A percentile compares a stretch with the other conserved stretches of the same genome.
These are phyloP conservation scores for Colletotrichum magnum DNA, from an alignment of 2,329 filamentous ascomycete genomes.

Conservation along the genomic window DNA sequence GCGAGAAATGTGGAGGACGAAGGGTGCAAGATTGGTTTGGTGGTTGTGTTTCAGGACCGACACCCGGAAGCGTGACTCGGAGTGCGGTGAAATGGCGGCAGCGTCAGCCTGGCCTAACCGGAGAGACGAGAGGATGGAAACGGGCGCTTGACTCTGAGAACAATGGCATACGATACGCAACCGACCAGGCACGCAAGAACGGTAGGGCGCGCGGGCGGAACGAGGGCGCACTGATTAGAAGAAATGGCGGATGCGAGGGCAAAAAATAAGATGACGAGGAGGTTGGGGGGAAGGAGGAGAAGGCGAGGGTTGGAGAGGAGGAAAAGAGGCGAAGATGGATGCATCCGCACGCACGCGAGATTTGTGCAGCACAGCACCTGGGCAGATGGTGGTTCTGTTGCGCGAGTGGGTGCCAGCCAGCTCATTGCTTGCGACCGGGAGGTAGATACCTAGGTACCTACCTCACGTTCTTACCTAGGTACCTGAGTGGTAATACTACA, in stretches of 20 bases:
- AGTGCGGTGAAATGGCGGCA: conserved; percentile 34
- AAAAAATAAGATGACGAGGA: conserved; percentile 8
- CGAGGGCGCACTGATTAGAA: conserved; percentile 21
- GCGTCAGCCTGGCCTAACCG: conserved; percentile 25
- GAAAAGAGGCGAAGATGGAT: conserved; percentile 27
- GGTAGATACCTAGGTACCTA: background rate
- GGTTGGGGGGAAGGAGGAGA: conserved; percentile 36
- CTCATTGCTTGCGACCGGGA: too few species aligned
- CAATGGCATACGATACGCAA: conserved; percentile 18
- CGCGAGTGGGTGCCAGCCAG: background rate
- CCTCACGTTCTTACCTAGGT: too few species aligned
- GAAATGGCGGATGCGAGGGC: background rate
- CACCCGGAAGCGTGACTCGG: conserved; percentile 40
- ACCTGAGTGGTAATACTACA: too few species aligned
- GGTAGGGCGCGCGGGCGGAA: conserved; percentile 17
- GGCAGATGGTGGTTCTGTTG: background rate
- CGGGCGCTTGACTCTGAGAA: conserved; percentile 12
- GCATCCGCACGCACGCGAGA: conserved; percentile 37
- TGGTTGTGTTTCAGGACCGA: conserved; percentile 40
- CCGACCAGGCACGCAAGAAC: conserved; percentile 28
- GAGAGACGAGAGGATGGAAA: conserved; percentile 25
- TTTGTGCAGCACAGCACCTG: conserved; percentile 29
- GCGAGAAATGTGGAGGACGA: conserved; percentile 23
- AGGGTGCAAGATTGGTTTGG: conserved; percentile 34
- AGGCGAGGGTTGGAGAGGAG: conserved; percentile 15